phyloP scores from a whole-genome alignment of 257 asterid species.

The Plantago ovata region DNA sequence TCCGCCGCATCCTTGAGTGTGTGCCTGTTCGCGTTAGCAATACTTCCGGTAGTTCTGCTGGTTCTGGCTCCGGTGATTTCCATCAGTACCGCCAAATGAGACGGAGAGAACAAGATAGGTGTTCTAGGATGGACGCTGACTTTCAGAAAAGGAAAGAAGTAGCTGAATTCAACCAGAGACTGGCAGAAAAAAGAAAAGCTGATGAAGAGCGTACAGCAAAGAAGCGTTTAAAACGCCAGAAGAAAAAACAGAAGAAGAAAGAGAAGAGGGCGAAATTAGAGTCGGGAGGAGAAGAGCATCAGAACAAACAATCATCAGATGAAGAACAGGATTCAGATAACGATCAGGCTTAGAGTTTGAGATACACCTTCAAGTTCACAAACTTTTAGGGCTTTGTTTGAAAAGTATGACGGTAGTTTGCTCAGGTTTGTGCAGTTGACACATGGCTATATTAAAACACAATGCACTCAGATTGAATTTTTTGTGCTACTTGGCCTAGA shows the following conservation, averaged over 20 bases:
- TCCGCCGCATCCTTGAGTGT: conserved; percentile 89
- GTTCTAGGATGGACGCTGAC: conserved; percentile 92
- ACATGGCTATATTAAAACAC: no score
- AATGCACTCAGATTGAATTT: no score
- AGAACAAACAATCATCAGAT: conserved; percentile 48
- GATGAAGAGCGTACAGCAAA: conserved; percentile 88
- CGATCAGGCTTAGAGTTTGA: conserved; percentile 33
- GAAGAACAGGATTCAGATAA: conserved; percentile 50
- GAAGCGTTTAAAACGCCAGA: conserved; percentile 75
- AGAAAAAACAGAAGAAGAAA: conserved; percentile 78
- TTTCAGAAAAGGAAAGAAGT: conserved; percentile 64
- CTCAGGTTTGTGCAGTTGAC: no score
- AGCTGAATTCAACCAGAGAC: conserved; percentile 64
- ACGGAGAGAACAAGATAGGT: conserved; percentile 91
- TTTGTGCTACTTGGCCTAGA: no score
- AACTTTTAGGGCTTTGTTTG: no score
- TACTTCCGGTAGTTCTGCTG: conserved; percentile 97
- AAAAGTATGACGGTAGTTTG: no score
- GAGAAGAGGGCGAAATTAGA: conserved; percentile 40
- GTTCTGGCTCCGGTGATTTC: conserved; percentile 98
- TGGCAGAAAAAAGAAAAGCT: conserved; percentile 83
- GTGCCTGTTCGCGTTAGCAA: conserved; percentile 95
- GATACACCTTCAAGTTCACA: no score
- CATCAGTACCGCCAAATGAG: conserved; percentile 99
- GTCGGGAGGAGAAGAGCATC: conserved; percentile 42